Percentiles rank a stretch among this genome's conserved stretches.
Evolutionary conservation across 331 rosid species (phyloP).

Genomic region (Malus hybrid): DNA sequence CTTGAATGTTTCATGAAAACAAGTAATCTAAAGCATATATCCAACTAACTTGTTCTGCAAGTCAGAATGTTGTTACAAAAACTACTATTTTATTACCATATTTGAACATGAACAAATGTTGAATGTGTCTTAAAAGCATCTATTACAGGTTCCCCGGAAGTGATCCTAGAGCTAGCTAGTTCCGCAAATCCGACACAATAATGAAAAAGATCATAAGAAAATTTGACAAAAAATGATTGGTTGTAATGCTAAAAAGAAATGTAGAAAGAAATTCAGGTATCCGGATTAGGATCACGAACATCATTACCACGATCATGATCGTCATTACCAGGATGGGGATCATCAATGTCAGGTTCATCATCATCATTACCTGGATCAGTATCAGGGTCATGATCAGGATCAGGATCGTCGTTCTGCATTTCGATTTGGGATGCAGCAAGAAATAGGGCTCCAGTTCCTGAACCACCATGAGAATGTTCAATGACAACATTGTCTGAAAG

Average conservation of each 20-base stretch:
- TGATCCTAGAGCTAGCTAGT: not conserved
- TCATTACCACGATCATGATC: not conserved
- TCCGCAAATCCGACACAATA: not conserved
- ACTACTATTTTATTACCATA: not conserved
- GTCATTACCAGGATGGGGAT: not conserved
- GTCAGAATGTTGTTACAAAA: not conserved
- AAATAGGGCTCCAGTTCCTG: constrained; percentile 55
- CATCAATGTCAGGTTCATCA: not conserved
- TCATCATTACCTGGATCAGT: not conserved
- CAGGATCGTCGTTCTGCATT: constrained; percentile 1
- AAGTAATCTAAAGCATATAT: not conserved
- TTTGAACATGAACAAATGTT: not conserved
- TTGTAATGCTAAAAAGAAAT: not conserved
- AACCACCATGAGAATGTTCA: constrained; percentile 63
- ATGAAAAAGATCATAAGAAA: not conserved
- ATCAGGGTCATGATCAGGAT: not conserved
- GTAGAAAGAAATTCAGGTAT: not conserved
- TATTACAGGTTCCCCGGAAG: not conserved
- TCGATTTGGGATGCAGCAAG: constrained; percentile 51
- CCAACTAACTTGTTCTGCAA: not conserved
- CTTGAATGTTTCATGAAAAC: not conserved
- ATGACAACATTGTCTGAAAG: constrained; percentile 52
- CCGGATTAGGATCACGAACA: not conserved
- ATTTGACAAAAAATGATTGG: not conserved
- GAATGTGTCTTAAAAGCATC: not conserved